Base-by-base conservation (phyloP, 2,329 filamentous ascomycete genomes). In the Apiospora kogelbergensis region DNA sequence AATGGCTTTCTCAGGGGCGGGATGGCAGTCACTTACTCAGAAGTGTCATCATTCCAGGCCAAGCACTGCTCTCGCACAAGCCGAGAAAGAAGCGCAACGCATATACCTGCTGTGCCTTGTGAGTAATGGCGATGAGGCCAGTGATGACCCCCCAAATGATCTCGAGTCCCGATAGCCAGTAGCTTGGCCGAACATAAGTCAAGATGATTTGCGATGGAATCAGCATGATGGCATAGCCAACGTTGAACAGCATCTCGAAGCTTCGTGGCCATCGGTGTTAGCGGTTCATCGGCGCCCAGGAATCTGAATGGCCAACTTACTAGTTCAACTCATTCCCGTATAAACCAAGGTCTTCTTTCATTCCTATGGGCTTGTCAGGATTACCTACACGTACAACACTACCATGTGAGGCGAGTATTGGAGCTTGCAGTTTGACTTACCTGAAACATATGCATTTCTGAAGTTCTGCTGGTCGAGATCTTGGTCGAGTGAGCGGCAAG, bases 1-100 rank as follows among this genome's bases (percentile, higher is more conserved):
- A 9, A 2, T 37, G 4, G 33, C 1, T 6, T 60, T 1, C 3
- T 37, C 53, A 37, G 30, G 30, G 53, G 22, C 33, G 70, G 67
- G 2, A 71, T 68, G 77, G 17, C 17, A 0, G 11, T 26, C 15
- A 24, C 65, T 72, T 60, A 79, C 78, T 82, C 45, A 82, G 78
- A 6, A 82, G 71, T 0, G 80, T 82, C 78, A 82, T 82, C 79
- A 82, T 82, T 4, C 80, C 81, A 0, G 81, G 81, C 81, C 81
- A 83, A 3, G 81, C 80, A 44, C 74, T 77, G 72, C 78, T 79
- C 69, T 81, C 79, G 70, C 78, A 81, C 1, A 83, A 67, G 0
- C 81, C 81, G 24, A 82, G 74, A 26, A 82, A 76, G n/a, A 82
- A 78, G 3, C 81, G 77, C n/a, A 82, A 68, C 1, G 78, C 76